A percentile compares a stretch with the other conserved stretches of the same genome.
Conservation (phyloP, 73 alveolate genomes). For the Paramecium biaurelia region DNA sequence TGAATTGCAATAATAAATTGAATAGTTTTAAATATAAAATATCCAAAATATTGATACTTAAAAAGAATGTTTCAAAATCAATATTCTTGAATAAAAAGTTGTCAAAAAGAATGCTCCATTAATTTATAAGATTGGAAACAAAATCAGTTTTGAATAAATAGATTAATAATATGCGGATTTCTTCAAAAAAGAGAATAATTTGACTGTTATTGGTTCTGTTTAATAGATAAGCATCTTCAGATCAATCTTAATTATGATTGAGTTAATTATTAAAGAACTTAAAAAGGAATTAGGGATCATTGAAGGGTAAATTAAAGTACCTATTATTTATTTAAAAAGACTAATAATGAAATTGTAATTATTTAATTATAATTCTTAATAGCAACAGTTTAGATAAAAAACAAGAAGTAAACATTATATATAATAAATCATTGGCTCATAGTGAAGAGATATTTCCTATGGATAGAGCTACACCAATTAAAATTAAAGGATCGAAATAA, state of each 20-base stretch:
- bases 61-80: constrained; percentile 16
- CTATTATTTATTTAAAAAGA: constrained; percentile 56
- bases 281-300: constrained; percentile 58
- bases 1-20: neutral
- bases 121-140: constrained; percentile 51
- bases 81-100: constrained; percentile 20
- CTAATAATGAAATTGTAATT: constrained; percentile 13
- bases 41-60: neutral
- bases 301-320: constrained; percentile 54
- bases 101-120: constrained; percentile 39
- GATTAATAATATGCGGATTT: constrained; percentile 47
- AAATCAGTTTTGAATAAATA: constrained; percentile 51
- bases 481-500: constrained; percentile 52
- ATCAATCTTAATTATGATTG: constrained; percentile 2
- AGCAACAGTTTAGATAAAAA: constrained; percentile 46
- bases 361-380: neutral
- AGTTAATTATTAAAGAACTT: constrained; percentile 19
- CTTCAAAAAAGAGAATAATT: constrained; percentile 46
- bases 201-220: constrained; percentile 51
- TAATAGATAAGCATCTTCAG: constrained; percentile 33
- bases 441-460: constrained; percentile 58
- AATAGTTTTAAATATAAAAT: neutral
- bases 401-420: constrained; percentile 53
- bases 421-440: constrained; percentile 44
- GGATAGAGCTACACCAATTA: constrained; percentile 34